Conservation (phyloP, 1,284 basidiomycete genomes). For the Volvariella surrecta region DNA sequence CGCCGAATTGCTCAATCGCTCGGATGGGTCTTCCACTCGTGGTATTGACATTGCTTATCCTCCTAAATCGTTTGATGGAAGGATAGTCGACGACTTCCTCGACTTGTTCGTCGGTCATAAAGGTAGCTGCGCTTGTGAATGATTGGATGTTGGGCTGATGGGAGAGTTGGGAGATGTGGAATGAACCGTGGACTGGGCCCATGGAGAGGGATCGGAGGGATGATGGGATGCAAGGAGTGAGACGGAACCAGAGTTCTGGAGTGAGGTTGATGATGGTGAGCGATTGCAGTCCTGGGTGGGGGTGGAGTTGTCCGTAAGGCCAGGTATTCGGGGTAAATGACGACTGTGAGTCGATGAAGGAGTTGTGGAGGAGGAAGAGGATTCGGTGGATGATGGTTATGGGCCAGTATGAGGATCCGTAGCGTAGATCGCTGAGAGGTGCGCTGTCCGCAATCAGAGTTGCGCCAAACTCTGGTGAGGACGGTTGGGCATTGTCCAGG, state of each 20-base stretch:
- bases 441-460: too few species aligned
- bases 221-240: slow-evolving; percentile 24
- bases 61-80: slow-evolving; percentile 19
- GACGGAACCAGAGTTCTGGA: slow-evolving; percentile 21
- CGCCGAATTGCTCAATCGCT: slow-evolving; percentile 21
- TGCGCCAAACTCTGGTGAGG: too few species aligned
- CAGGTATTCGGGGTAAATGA: too few species aligned
- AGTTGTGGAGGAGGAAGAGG: slow-evolving; percentile 12
- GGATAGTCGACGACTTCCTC: slow-evolving; percentile 22
- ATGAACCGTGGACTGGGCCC: slow-evolving; percentile 27
- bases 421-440: slow-evolving; percentile 19
- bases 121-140: slow-evolving; percentile 25
- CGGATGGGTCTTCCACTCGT: slow-evolving; percentile 12
- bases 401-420: slow-evolving; percentile 24
- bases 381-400: slow-evolving; percentile 24
- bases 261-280: slow-evolving; percentile 23
- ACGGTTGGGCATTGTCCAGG: too few species aligned
- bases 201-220: slow-evolving; percentile 22
- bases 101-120: slow-evolving; percentile 27
- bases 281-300: slow-evolving; percentile 16
- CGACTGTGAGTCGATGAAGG: too few species aligned
- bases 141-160: slow-evolving; percentile 15
- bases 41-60: slow-evolving; percentile 16
- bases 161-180: slow-evolving; percentile 20
- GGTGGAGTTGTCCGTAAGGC: too few species aligned